Percentiles rank a stretch among this genome's conserved stretches.
Evolutionary conservation across 305 asterid species (phyloP).

Genomic region (Plantago lanceolata): DNA sequence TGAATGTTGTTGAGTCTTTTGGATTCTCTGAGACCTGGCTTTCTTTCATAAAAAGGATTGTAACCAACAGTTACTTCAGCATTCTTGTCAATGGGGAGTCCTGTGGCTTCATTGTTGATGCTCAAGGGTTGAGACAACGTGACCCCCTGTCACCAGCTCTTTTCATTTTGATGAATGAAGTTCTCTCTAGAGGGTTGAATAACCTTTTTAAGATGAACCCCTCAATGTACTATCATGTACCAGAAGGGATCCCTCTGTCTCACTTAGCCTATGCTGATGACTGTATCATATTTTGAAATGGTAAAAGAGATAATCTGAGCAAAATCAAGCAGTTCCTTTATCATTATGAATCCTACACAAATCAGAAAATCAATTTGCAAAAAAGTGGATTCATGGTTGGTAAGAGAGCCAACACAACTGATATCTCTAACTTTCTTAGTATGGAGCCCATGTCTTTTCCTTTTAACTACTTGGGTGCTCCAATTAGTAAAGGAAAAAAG

Average conservation of each 20-base stretch:
- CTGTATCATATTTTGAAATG: not conserved
- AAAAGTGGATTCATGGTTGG: not conserved
- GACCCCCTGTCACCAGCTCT: not conserved
- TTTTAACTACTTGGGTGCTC: not conserved
- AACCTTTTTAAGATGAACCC: not conserved
- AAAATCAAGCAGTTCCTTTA: not conserved
- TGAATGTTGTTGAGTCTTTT: not conserved
- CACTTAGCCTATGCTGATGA: not conserved
- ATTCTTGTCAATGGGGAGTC: not conserved
- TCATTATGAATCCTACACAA: not conserved
- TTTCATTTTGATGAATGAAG: not conserved
- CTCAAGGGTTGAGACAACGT: not conserved
- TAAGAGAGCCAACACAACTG: not conserved
- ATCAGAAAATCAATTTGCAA: not conserved
- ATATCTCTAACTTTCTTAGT: no score
- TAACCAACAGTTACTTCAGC: not conserved
- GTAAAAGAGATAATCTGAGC: not conserved
- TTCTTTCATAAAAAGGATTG: not conserved
- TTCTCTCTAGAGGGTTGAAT: not conserved
- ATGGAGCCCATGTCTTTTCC: not conserved
- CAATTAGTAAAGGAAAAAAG: not conserved
- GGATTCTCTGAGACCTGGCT: not conserved
- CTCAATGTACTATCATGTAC: not conserved
- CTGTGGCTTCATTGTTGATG: not conserved
- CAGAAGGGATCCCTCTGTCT: not conserved